Conservation (phyloP, 768 basidiomycete genomes). For the Leucosporidium creatinivorum region DNA sequence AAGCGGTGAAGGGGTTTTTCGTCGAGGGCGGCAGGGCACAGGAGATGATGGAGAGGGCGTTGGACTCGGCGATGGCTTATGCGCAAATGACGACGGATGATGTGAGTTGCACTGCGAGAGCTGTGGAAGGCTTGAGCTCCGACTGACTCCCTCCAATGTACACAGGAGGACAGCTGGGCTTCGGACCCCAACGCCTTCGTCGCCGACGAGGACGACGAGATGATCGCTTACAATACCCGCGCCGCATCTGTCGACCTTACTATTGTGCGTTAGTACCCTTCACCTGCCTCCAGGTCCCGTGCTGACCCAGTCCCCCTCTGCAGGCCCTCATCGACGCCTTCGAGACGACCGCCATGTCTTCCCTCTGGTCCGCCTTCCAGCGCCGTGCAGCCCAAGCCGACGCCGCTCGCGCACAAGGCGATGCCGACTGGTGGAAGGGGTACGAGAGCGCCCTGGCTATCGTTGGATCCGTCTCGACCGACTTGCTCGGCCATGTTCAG, state of each 20-base stretch:
- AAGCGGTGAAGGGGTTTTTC: conserved; percentile 62
- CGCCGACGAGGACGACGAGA: conserved; percentile 89
- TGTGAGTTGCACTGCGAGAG: conserved; percentile 46
- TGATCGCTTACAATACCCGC: conserved; percentile 69
- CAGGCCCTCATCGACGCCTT: conserved; percentile 23
- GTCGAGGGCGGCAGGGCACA: conserved; percentile 33
- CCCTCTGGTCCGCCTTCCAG: conserved; percentile 28
- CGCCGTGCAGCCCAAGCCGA: conserved; percentile 3
- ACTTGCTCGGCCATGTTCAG: conserved; percentile 66
- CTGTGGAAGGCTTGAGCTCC: conserved; percentile 2
- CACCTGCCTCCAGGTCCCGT: too few relatives aligned
- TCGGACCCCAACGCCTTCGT: conserved; percentile 85
- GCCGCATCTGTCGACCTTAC: conserved; percentile 78
- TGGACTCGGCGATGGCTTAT: conserved; percentile 66
- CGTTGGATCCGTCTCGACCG: conserved; percentile 70
- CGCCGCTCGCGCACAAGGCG: conserved; percentile 8
- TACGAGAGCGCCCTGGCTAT: conserved; percentile 59
- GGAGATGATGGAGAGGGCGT: conserved; percentile 52
- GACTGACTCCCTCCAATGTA: background rate
- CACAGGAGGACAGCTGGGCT: conserved; percentile 83
- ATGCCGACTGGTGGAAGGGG: conserved; percentile 59
- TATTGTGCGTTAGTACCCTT: conserved; percentile 48
- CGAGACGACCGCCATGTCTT: conserved; percentile 3
- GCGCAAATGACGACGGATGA: conserved; percentile 81
- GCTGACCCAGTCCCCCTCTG: background rate